Percentiles rank a stretch among this genome's conserved stretches.
These are phyloP conservation scores for Nemania diffusa DNA, from an alignment of 2,329 filamentous ascomycete genomes.

Conservation along the genomic window DNA sequence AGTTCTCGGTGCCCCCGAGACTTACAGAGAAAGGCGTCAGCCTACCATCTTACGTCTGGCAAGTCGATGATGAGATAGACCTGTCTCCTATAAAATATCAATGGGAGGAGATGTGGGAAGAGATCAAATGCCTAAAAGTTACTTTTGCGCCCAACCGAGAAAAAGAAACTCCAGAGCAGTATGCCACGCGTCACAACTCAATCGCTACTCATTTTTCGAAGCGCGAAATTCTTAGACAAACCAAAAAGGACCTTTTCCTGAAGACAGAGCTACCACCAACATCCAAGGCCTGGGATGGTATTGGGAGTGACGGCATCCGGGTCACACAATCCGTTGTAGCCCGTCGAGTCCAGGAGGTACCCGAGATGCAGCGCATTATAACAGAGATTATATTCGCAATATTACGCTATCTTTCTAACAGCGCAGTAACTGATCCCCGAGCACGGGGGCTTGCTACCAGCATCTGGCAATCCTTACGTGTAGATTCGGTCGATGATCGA, in stretches of 20 bases:
- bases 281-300: slow-evolving; percentile 6
- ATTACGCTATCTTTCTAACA: slow-evolving; percentile 8
- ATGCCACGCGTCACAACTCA: background rate
- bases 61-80: slow-evolving; percentile 10
- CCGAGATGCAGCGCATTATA: slow-evolving; percentile 11
- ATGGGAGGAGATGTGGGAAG: slow-evolving; percentile 7
- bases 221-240: background rate
- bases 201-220: background rate
- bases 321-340: slow-evolving; percentile 2
- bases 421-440: background rate
- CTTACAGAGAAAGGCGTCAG: slow-evolving; percentile 1
- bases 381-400: slow-evolving; percentile 7
- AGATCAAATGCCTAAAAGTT: slow-evolving; percentile 9
- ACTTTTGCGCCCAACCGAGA: background rate
- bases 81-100: slow-evolving; percentile 14
- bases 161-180: slow-evolving; percentile 14
- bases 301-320: background rate
- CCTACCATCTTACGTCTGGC: slow-evolving; percentile 12
- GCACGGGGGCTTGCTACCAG: slow-evolving; percentile 10
- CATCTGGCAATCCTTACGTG: slow-evolving; percentile 21
- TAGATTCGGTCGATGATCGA: background rate
- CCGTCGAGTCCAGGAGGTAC: background rate
- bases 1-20: background rate
- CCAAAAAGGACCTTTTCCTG: slow-evolving; percentile 7
- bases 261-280: background rate